Conservation (phyloP, 2,329 filamentous ascomycete species). For the Clonostachys rosea region DNA sequence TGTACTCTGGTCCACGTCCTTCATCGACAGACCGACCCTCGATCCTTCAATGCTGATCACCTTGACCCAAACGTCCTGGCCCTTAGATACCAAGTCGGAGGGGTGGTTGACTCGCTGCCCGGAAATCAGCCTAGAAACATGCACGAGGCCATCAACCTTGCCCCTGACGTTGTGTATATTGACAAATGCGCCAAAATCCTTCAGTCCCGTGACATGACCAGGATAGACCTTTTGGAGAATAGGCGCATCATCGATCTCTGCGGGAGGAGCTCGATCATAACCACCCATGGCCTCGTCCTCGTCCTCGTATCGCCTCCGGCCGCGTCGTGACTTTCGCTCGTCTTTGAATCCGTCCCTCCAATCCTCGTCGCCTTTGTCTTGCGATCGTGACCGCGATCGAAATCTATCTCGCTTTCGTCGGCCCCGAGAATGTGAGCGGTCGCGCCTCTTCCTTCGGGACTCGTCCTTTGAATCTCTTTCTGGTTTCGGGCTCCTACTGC, state of each 20-base stretch:
- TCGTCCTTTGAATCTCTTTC: slow-evolving; percentile 35
- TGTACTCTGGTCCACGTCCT: slow-evolving; percentile 88
- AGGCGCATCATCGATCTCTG: slow-evolving; percentile 77
- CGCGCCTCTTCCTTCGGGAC: slow-evolving; percentile 31
- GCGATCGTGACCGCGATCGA: slow-evolving; percentile 29
- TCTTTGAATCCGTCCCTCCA: slow-evolving; percentile 26
- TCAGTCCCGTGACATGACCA: slow-evolving; percentile 85
- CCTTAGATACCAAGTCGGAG: slow-evolving; percentile 75
- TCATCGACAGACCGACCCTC: slow-evolving; percentile 89
- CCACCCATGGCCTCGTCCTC: slow-evolving; percentile 24
- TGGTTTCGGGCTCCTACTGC: slow-evolving; percentile 54
- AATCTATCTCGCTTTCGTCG: slow-evolving; percentile 25
- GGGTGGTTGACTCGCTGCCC: slow-evolving; percentile 88
- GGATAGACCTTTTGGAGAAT: slow-evolving; percentile 84
- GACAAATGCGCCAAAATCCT: slow-evolving; percentile 94
- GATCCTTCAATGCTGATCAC: slow-evolving; percentile 80
- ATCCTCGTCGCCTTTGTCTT: slow-evolving; percentile 39
- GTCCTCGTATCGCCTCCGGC: slow-evolving; percentile 32
- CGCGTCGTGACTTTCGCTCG: slow-evolving; percentile 22
- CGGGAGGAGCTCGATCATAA: slow-evolving; percentile 60
- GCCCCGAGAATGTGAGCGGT: slow-evolving; percentile 35
- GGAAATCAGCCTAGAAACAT: slow-evolving; percentile 83
- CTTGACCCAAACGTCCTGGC: slow-evolving; percentile 88
- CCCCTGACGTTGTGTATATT: slow-evolving; percentile 84
- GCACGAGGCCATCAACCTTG: slow-evolving; percentile 88